Base-by-base conservation (phyloP, 352 stramenopile genomes). In the Globisporangium nunn region DNA sequence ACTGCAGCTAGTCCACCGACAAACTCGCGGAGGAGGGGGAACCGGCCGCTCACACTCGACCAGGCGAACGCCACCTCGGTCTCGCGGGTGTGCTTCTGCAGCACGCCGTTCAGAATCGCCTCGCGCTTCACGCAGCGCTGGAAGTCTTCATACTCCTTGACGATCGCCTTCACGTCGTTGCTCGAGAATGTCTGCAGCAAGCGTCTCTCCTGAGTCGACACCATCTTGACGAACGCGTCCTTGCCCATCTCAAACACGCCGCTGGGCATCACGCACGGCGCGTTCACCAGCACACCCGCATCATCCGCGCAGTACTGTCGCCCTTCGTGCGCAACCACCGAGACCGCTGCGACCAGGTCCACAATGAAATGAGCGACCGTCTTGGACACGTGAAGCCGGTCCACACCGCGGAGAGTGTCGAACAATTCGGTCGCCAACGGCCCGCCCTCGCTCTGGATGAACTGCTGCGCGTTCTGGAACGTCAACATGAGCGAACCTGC, bases 11-110 rank as follows among this genome's bases (percentile, higher is more conserved):
- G 66, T 0, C 74, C 74, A 14, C 74, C 76, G 6, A 84, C 49
- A 56, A 88, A 87, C 57, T 82, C 72, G 39, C 83, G 71, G n/a
- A 86, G 58, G 63, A 72, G 59, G 6, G 53, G 61, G 61, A 86
- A 84, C 6, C 75, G 67, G 18, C 64, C 67, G 31, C 71, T 74
- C 5, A 86, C 54, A 31, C 75, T 85, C 52, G 73, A 83, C 78
- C 78, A 88, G 10, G 75, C 73, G 49, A 83, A 88, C 15, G 73
- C 73, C 35, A 85, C 62, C 49, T 86, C 78, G 15, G 74, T 85
- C 44, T 82, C 68, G 33, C 74, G 72, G 11, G 68, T 59, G 53
- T 87, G 77, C 52, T 81, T 85, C 61, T 80, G 79, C 18, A 87
- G 53, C 8, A 85, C 66, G 2, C 71, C 67, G 12, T 56, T 67